Percentiles rank a stretch among this genome's conserved stretches.
Conservation (phyloP, 257 asterid species). For the Primulina tabacum region DNA sequence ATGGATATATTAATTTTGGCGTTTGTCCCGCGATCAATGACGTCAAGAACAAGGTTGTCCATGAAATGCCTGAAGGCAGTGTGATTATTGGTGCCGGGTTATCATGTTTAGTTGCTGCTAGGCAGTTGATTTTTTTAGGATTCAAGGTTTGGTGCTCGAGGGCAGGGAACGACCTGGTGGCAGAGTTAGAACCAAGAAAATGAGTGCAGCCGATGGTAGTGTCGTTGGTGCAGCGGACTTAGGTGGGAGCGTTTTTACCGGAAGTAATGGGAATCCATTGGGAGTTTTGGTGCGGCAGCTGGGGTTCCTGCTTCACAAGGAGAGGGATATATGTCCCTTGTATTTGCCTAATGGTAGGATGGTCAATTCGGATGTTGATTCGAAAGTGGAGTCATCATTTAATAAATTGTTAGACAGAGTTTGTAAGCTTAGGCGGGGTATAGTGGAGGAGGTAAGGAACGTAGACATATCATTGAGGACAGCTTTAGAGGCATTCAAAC, state of each 20-base stretch:
- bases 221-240: no score
- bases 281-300: constrained; percentile 94
- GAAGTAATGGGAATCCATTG: constrained; percentile 91
- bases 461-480: constrained; percentile 83
- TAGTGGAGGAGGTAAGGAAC: constrained; percentile 76
- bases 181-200: no score
- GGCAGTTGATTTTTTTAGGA: no score
- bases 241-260: constrained; percentile 96
- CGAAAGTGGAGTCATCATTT: constrained; percentile 78
- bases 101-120: no score
- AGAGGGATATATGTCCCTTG: constrained; percentile 90
- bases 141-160: no score
- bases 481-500: constrained; percentile 84
- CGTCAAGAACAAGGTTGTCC: no score
- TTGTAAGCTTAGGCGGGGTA: constrained; percentile 91
- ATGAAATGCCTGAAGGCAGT: no score
- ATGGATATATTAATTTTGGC: no score
- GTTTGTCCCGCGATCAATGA: no score
- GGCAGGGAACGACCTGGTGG: no score
- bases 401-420: constrained; percentile 93
- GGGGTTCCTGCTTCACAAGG: constrained; percentile 88
- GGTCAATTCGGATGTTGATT: constrained; percentile 81
- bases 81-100: no score
- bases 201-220: no score
- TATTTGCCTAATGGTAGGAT: constrained; percentile 82